These are phyloP conservation scores for Fusarium lateritium DNA, from an alignment of 2,329 filamentous ascomycete genomes.

Conservation along the genomic window DNA sequence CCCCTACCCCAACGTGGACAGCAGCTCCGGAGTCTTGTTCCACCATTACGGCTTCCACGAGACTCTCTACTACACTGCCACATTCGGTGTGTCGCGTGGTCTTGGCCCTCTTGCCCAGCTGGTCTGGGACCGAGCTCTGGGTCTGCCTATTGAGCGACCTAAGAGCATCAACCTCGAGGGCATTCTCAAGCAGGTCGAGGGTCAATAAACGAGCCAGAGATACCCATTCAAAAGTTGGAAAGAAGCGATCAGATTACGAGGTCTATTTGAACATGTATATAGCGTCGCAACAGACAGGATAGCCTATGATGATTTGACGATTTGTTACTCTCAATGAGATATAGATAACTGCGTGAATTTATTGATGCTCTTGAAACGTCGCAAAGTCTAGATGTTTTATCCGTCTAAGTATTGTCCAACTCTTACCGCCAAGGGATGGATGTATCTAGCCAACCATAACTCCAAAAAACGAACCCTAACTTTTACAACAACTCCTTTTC, in stretches of 20 bases:
- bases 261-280: slow-evolving; percentile 46
- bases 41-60: slow-evolving; percentile 98
- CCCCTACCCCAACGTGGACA: slow-evolving; percentile 97
- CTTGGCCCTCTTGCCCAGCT: slow-evolving; percentile 93
- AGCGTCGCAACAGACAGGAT: slow-evolving; percentile 33
- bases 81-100: slow-evolving; percentile 77
- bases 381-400: neutral
- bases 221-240: slow-evolving; percentile 37
- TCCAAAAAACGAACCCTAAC: neutral
- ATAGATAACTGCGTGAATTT: neutral
- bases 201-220: slow-evolving; percentile 52
- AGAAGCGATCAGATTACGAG: slow-evolving; percentile 21
- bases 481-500: slow-evolving; percentile 56
- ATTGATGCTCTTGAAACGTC: neutral
- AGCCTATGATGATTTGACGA: slow-evolving; percentile 35
- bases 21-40: slow-evolving; percentile 93
- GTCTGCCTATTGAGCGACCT: slow-evolving; percentile 94
- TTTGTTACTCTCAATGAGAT: slow-evolving; percentile 14
- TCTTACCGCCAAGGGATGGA: neutral
- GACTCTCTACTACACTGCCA: slow-evolving; percentile 92
- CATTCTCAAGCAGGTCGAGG: slow-evolving; percentile 77
- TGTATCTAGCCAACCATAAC: neutral
- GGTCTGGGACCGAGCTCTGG: slow-evolving; percentile 95
- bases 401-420: neutral
- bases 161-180: slow-evolving; percentile 97